These are phyloP conservation scores for Pseudopyrenochaeta lycopersici DNA, from an alignment of 2,329 filamentous ascomycete species.

Conservation along the genomic window DNA sequence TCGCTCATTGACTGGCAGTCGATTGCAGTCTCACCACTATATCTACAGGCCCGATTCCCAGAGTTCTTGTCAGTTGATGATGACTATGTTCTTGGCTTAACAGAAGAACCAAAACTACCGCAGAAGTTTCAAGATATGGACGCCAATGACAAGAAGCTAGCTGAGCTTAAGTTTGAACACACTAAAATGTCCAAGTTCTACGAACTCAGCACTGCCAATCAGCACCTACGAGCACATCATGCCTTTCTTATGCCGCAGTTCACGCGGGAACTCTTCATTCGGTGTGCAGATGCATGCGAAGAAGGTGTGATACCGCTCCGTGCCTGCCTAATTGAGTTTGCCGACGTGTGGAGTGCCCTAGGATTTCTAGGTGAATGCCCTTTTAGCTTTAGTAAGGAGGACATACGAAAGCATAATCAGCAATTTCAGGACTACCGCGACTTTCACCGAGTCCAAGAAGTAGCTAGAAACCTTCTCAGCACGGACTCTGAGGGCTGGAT, in stretches of 20 bases:
- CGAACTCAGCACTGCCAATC: constrained; percentile 36
- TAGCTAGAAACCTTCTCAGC: constrained; percentile 38
- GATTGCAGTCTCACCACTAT: constrained; percentile 26
- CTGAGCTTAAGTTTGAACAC: constrained; percentile 10
- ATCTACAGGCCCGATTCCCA: constrained; percentile 27
- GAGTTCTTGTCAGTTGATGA: constrained; percentile 23
- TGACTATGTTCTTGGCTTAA: constrained; percentile 17
- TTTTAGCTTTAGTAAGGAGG: constrained; percentile 36
- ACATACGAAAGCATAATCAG: constrained; percentile 36
- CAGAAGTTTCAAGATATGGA: constrained; percentile 18
- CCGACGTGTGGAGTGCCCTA: constrained; percentile 34
- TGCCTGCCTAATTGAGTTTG: constrained; percentile 45
- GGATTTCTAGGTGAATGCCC: constrained; percentile 35
- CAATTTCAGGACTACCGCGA: constrained; percentile 43
- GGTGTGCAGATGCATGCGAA: constrained; percentile 32
- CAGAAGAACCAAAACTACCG: constrained; percentile 12
- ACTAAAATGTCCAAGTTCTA: constrained; percentile 40
- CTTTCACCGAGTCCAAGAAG: constrained; percentile 34
- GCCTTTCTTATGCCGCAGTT: constrained; percentile 39
- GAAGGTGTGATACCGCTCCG: constrained; percentile 46
- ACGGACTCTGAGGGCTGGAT: constrained; percentile 51
- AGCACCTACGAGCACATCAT: constrained; percentile 20
- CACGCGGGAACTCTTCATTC: constrained; percentile 44
- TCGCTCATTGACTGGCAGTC: constrained; percentile 39
- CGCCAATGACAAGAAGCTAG: constrained; percentile 6